Conservation (phyloP, 169 alveolate species). For the Eimeria praecox region DNA sequence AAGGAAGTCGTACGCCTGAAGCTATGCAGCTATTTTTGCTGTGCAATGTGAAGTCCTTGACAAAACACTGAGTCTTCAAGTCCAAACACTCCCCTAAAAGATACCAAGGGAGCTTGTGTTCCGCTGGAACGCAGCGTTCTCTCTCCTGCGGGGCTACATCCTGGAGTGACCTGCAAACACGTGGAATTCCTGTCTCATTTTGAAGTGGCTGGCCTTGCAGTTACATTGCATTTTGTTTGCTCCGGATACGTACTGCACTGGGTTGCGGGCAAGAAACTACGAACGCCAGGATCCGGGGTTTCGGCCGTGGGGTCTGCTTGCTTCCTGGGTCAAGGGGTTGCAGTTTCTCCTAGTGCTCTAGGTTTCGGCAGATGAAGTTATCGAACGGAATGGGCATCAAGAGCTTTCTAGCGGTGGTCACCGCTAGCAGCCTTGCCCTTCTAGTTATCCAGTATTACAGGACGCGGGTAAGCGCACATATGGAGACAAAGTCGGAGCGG, state of each 20-base stretch:
- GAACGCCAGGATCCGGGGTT: not conserved
- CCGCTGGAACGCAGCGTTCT: slow-evolving; percentile 16
- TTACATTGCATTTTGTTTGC: not conserved
- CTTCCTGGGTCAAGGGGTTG: not conserved
- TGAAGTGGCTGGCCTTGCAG: not conserved
- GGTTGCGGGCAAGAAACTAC: not conserved
- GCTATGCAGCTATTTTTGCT: not conserved
- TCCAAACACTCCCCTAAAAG: not conserved
- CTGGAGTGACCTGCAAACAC: slow-evolving; percentile 30
- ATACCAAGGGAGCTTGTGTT: not conserved
- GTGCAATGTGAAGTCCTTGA: not conserved
- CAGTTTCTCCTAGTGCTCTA: not conserved
- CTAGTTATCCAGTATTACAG: slow-evolving; percentile 29
- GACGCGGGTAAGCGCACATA: slow-evolving; percentile 2
- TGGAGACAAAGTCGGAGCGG: not conserved
- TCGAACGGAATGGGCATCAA: slow-evolving; percentile 38
- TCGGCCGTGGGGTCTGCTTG: not conserved
- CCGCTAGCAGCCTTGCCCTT: slow-evolving; percentile 44
- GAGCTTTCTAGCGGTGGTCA: slow-evolving; percentile 28
- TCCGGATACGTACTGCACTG: not conserved
- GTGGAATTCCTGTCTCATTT: not conserved
- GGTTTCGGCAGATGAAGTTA: slow-evolving; percentile 18
- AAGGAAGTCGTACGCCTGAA: not conserved
- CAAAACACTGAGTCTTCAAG: not conserved
- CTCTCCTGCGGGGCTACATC: slow-evolving; percentile 42